Base-by-base conservation (phyloP, 2,329 filamentous ascomycete genomes). In the Scopulariopsis brevicaulis region DNA sequence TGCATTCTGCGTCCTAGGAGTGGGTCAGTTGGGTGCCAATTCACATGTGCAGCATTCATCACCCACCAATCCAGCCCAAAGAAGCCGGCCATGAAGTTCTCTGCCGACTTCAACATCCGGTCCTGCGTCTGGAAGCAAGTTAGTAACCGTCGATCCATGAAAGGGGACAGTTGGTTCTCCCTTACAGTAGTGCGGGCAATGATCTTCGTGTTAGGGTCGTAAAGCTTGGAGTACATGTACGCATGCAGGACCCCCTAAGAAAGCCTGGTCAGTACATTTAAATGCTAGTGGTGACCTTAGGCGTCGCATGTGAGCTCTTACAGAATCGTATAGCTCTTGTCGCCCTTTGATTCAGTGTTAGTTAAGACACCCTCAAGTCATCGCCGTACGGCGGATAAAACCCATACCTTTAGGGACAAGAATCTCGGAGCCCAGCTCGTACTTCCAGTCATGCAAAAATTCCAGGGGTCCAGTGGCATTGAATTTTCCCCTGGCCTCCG, bases 41-140 rank as follows among this genome's bases (percentile, higher is more conserved):
- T 28, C n/a, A 14, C 28, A 14, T n/a, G 51, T 48, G 28, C 1
- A 6, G 14, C 14, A 22, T n/a, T 24, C 18, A 4, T 22, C 28
- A 58, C 70, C 35, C 64, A 77, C 76, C 87, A 91, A 53, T 86
- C 80, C 0, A 90, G 77, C 0, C 87, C 87, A 65, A 91, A 91
- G 73, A 91, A 91, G 0, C 88, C 88, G 6, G 87, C 85, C 66
- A 90, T 72, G 70, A 90, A 91, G 69, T 91, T 87, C 69, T 91
- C 87, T 3, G 87, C 87, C 46, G 80, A 86, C 67, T 90, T 85
- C 24, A 87, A 74, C 87, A 91, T 91, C 25, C 88, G 82, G 66
- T 89, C 83, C 67, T 91, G 86, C 1, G 87, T 89, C 73, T 77
- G 37, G 4, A 1, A 18, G 1, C n/a, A 1, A 48, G 61, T 67